Conservation (phyloP, 2,329 filamentous ascomycete genomes). For the Fusarium continuum region DNA sequence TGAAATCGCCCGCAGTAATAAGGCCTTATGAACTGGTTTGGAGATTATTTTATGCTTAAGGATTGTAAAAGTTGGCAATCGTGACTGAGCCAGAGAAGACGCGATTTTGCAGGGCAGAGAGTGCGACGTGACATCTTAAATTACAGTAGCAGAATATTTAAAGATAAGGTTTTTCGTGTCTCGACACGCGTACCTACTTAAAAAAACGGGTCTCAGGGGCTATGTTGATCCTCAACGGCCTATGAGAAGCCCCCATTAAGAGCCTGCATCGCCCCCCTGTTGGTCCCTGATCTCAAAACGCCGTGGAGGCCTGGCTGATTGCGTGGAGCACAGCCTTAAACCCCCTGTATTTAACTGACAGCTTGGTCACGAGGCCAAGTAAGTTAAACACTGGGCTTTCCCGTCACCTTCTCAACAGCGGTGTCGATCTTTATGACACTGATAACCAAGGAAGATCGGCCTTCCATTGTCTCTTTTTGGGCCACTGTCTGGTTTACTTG, state of each 20-base stretch:
- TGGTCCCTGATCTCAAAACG: background rate
- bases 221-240: background rate
- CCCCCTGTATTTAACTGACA: background rate
- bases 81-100: background rate
- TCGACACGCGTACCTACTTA: slow-evolving; percentile 7
- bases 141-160: background rate
- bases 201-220: slow-evolving; percentile 6
- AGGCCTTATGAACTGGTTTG: too few relatives aligned
- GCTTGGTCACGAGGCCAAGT: background rate
- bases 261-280: slow-evolving; percentile 5
- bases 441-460: too few relatives aligned
- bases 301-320: background rate
- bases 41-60: background rate
- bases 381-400: too few relatives aligned
- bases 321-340: slow-evolving; percentile 10
- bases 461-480: too few relatives aligned
- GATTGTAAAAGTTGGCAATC: background rate
- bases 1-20: background rate
- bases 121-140: background rate
- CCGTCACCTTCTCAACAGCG: too few relatives aligned
- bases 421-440: too few relatives aligned
- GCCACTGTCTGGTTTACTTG: too few relatives aligned
- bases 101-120: background rate
- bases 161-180: slow-evolving; percentile 3
- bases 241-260: background rate